Percentiles rank a stretch among this genome's conserved stretches.
phyloP scores from a whole-genome alignment of 2,329 filamentous ascomycete genomes.

The Monilinia fructigena region DNA sequence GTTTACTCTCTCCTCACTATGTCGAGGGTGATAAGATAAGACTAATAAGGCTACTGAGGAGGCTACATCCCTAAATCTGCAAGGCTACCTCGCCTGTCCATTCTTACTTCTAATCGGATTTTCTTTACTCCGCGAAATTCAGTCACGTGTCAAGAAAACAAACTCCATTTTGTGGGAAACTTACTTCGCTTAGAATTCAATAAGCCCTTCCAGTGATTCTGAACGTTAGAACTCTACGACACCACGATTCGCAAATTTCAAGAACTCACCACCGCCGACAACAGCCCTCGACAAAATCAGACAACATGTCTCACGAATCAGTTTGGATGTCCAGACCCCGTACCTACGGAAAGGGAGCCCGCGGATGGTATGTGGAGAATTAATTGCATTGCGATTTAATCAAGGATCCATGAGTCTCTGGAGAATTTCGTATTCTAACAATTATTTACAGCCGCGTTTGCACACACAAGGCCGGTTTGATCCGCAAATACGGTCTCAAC shows the following conservation, averaged over 20 bases:
- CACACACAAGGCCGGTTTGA: slow-evolving; percentile 97
- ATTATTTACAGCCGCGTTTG: slow-evolving; percentile 63
- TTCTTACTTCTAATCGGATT: neutral
- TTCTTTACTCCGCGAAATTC: neutral
- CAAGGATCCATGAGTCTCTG: slow-evolving; percentile 7
- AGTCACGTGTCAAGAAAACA: neutral
- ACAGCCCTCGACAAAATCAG: slow-evolving; percentile 33
- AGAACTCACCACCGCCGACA: slow-evolving; percentile 23
- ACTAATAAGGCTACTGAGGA: neutral
- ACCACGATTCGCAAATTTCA: slow-evolving; percentile 18
- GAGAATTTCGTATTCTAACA: slow-evolving; percentile 25
- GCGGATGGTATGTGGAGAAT: slow-evolving; percentile 72
- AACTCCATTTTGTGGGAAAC: slow-evolving; percentile 18
- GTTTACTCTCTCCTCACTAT: neutral
- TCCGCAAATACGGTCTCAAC: slow-evolving; percentile 99
- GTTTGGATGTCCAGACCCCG: slow-evolving; percentile 99
- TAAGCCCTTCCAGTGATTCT: slow-evolving; percentile 17
- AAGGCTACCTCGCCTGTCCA: neutral
- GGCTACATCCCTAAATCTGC: neutral
- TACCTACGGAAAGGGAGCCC: slow-evolving; percentile 94
- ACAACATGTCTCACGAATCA: slow-evolving; percentile 83
- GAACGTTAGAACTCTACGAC: slow-evolving; percentile 13
- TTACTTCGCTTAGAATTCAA: slow-evolving; percentile 21
- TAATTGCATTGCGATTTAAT: slow-evolving; percentile 7
- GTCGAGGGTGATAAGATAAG: neutral